Evolutionary conservation across 192 early-diverging fungal genomes (phyloP).

Genomic region (Backusella morwellensis): DNA sequence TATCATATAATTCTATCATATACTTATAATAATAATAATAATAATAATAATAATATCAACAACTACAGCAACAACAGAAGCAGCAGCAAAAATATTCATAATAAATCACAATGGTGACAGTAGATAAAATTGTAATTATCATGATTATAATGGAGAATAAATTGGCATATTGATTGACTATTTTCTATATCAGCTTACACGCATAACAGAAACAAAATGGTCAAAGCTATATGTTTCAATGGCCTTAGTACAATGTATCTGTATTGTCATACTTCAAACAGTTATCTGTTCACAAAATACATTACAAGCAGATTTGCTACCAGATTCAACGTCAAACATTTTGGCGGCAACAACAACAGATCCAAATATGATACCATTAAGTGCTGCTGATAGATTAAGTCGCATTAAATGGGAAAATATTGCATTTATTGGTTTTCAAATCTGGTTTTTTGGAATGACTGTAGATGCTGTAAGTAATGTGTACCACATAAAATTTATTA

Average conservation of each 20-base stretch:
- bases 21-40: neutral
- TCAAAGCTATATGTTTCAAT: slow-evolving; percentile 31
- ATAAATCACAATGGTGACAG: slow-evolving; percentile 18
- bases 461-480: slow-evolving; percentile 33
- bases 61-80: neutral
- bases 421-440: slow-evolving; percentile 37
- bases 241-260: slow-evolving; percentile 29
- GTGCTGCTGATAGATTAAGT: slow-evolving; percentile 25
- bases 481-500: neutral
- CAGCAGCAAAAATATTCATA: neutral
- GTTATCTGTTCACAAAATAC: slow-evolving; percentile 33
- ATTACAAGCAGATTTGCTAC: slow-evolving; percentile 12
- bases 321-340: neutral
- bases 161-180: neutral
- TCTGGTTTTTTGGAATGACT: slow-evolving; percentile 38
- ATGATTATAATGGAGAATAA: neutral
- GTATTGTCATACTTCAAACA: slow-evolving; percentile 31
- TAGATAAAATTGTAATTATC: slow-evolving; percentile 24
- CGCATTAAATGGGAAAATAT: slow-evolving; percentile 45
- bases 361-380: slow-evolving; percentile 8
- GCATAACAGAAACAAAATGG: slow-evolving; percentile 39
- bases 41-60: neutral
- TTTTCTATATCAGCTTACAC: slow-evolving; percentile 20
- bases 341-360: neutral
- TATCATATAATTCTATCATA: neutral